Base-by-base conservation (phyloP, 495 filamentous ascomycete species). In the Penicillium lividum region DNA sequence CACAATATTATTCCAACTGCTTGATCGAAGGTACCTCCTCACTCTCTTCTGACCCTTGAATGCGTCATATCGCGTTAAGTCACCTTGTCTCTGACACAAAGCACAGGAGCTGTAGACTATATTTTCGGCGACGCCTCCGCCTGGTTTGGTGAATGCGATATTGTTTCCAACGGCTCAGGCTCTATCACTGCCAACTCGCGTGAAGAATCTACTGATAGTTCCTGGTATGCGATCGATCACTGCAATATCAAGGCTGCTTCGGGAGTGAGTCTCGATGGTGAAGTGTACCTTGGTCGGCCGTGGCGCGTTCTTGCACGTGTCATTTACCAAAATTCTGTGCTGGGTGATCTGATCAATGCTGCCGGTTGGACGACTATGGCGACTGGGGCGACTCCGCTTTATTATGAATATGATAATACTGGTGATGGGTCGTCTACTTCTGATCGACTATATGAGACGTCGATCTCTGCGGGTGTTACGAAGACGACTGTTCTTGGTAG, bases 161-260 rank as follows among this genome's bases (percentile, higher is more conserved):
- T 90, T 33, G 69, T 79, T 5, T 83, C 87, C 29, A 73, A 82
- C 31, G 77, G 77, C 1, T 68, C 69, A 0, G 74, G 68, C 13
- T 58, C 66, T 10, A 77, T 89, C 54, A 85, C 86, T 7, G 86
- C 86, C 30, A 84, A 76, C 45, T 87, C 86, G 11, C 78, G 86
- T 16, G 73, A 80, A 54, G 71, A 72, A 0, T 64, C 71, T 31
- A 70, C 66, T 15, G 82, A 87, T 61, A 62, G 73, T 13, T 77
- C 77, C 25, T 88, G 84, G 74, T 90, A 88, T 60, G 79, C 87
- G 33, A 83, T 90, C 67, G 84, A 86, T 70, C 75, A 80, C 60
- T 82, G 78, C 57, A 80, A 64, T 44, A 59, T 84, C 45, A 68
- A 77, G 36, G 78, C 73, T 16, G 81, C 75, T 3, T 58, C 73